Evolutionary conservation across 2,329 filamentous ascomycete species (phyloP).

Genomic region (Cucurbitaria berberidis): DNA sequence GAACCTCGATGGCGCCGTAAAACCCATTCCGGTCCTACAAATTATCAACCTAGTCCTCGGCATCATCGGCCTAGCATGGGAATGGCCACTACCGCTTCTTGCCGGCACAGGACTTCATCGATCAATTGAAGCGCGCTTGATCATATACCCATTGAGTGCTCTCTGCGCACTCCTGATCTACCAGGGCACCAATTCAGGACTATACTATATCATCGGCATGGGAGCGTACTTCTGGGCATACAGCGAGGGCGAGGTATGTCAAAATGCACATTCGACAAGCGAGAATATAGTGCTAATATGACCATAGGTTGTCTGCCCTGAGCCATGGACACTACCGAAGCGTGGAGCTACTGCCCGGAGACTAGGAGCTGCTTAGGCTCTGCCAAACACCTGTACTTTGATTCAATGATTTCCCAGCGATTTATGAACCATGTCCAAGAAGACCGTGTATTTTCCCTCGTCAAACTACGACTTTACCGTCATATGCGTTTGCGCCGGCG

Average conservation of each 20-base stretch:
- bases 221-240: constrained; percentile 95
- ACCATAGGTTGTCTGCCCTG: constrained; percentile 54
- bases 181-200: constrained; percentile 86
- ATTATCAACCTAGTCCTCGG: constrained; percentile 87
- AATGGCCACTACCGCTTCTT: constrained; percentile 82
- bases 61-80: constrained; percentile 78
- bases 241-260: constrained; percentile 89
- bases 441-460: background rate
- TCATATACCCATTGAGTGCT: constrained; percentile 79
- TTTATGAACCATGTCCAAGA: background rate
- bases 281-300: constrained; percentile 15
- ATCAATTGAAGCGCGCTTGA: constrained; percentile 83
- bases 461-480: background rate
- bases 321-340: constrained; percentile 59
- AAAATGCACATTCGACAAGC: too few relatives aligned
- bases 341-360: constrained; percentile 41
- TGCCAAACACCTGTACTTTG: background rate
- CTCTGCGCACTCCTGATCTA: constrained; percentile 81
- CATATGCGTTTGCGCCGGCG: background rate
- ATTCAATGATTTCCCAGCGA: background rate
- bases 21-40: constrained; percentile 86
- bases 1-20: constrained; percentile 84
- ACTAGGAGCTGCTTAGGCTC: constrained; percentile 14
- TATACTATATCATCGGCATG: constrained; percentile 90
- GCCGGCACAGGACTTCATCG: constrained; percentile 81